Percentiles rank a stretch among this genome's conserved stretches.
Evolutionary conservation across 352 stramenopile species (phyloP).

Genomic region (Globisporangium megalacanthum): DNA sequence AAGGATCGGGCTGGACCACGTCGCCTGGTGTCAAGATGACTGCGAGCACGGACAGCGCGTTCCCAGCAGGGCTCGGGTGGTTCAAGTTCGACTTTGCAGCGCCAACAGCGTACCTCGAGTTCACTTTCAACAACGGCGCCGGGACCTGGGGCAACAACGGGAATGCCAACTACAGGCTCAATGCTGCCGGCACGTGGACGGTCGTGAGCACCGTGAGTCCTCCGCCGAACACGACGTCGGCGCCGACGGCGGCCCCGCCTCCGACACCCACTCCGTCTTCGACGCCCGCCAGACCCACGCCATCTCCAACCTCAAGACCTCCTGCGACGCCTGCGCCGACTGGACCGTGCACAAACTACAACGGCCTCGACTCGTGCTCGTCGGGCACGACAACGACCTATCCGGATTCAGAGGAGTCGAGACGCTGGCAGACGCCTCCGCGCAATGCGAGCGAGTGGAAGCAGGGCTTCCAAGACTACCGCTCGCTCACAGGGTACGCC

Average conservation of each 20-base stretch:
- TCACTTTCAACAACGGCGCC: slow-evolving; percentile 38
- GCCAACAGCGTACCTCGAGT: slow-evolving; percentile 18
- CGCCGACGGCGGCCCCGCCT: slow-evolving; percentile 10
- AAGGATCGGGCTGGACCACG: slow-evolving; percentile 28
- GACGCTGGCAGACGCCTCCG: slow-evolving; percentile 46
- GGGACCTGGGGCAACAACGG: slow-evolving; percentile 39
- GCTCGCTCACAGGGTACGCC: slow-evolving; percentile 34
- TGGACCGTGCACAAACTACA: slow-evolving; percentile 26
- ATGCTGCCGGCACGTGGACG: slow-evolving; percentile 23
- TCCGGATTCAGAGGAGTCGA: slow-evolving; percentile 18
- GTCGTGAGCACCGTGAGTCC: slow-evolving; percentile 23
- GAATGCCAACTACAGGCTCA: slow-evolving; percentile 35
- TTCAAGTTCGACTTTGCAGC: slow-evolving; percentile 29
- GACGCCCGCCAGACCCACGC: slow-evolving; percentile 7
- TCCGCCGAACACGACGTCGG: slow-evolving; percentile 7
- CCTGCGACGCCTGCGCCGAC: slow-evolving; percentile 17
- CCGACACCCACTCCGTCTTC: slow-evolving; percentile 13
- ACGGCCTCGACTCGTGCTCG: slow-evolving; percentile 24
- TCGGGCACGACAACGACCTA: slow-evolving; percentile 16
- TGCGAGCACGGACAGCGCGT: slow-evolving; percentile 23
- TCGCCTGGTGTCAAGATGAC: slow-evolving; percentile 28
- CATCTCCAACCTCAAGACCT: slow-evolving; percentile 3
- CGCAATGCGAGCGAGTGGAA: slow-evolving; percentile 27
- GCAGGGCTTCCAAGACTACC: slow-evolving; percentile 38
- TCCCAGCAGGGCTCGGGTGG: slow-evolving; percentile 33